phyloP scores from a whole-genome alignment of 2,329 filamentous ascomycete genomes.

The Botryotinia calthae region DNA sequence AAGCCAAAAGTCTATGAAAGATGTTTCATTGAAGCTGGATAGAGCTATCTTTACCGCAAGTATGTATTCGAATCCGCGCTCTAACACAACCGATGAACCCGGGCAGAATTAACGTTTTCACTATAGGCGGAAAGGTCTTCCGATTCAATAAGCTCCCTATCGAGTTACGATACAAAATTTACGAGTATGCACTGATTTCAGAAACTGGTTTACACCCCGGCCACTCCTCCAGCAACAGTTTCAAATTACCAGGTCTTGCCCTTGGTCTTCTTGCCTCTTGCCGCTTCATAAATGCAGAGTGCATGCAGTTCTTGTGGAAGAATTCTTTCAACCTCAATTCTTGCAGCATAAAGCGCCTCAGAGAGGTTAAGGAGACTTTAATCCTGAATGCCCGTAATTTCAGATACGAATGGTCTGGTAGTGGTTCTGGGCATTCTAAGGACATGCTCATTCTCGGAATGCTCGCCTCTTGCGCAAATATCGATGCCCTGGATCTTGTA shows the following conservation, averaged over 20 bases:
- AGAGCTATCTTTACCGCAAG: slow-evolving; percentile 25
- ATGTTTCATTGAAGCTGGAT: slow-evolving; percentile 19
- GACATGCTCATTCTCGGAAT: slow-evolving; percentile 10
- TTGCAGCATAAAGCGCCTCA: neutral
- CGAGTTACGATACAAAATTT: slow-evolving; percentile 27
- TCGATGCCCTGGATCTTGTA: slow-evolving; percentile 21
- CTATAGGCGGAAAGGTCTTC: slow-evolving; percentile 24
- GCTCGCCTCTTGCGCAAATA: slow-evolving; percentile 12
- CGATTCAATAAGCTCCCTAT: slow-evolving; percentile 26
- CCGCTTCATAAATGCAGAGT: slow-evolving; percentile 25
- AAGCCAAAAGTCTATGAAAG: slow-evolving; percentile 21
- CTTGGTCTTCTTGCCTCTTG: slow-evolving; percentile 25
- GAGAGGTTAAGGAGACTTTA: slow-evolving; percentile 7
- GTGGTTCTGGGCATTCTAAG: slow-evolving; percentile 10
- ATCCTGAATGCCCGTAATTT: slow-evolving; percentile 20
- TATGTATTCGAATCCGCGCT: slow-evolving; percentile 16
- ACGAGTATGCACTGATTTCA: slow-evolving; percentile 24
- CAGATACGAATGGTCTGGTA: slow-evolving; percentile 24
- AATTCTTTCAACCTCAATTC: slow-evolving; percentile 25
- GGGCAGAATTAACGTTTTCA: neutral
- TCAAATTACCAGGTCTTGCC: neutral
- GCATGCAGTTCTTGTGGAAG: slow-evolving; percentile 25
- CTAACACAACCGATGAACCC: neutral
- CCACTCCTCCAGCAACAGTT: neutral
- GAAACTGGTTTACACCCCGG: neutral